Base-by-base conservation (phyloP, 495 filamentous ascomycete species). In the Neurospora sp. region DNA sequence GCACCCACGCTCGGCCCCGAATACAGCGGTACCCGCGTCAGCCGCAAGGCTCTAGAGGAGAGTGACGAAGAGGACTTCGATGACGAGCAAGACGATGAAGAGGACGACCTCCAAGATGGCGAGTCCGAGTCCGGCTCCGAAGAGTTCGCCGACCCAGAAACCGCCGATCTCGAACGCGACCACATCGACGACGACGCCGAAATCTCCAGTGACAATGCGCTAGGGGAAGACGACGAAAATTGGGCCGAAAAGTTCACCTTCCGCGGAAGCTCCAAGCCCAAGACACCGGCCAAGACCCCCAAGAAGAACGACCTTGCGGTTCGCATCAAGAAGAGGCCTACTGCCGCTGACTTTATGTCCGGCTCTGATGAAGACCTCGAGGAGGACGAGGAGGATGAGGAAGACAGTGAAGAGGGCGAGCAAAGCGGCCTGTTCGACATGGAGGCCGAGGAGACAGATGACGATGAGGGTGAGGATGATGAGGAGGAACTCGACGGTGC, bases 1-100 rank as follows among this genome's bases (percentile, higher is more conserved):
- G 84, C 83, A 37, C 83, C 85, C 70, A 80, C 80, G 22, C 87
- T 93, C 0, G 96, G 95, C 8, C 91, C 93, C 44, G 89, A 93
- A 78, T 99, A 99, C 79, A 84, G 88, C 53, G 96, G 95, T 12
- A 86, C 91, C 5, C 87, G 87, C 68, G 87, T 99, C n/a, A 93
- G 89, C 74, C 87, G 96, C 69, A 86, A 91, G 37, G 89, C 87
- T 0, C 84, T 94, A 10, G 85, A 88, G 42, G 81, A 82, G 31
- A 83, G 78, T 70, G 81, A 80, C 18, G 77, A 77, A 16, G 75
- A 79, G 20, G 73, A 81, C 3, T 84, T 82, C 4, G 80, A 83
- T 16, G 83, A 82, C 0, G 81, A 83, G 0, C 83, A 84, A 6
- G 79, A 84, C 1, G 80, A 81, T 16, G 82, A 83, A 0, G 82